These are phyloP conservation scores for Cryomyces minteri DNA, from an alignment of 495 filamentous ascomycete genomes.

Conservation along the genomic window DNA sequence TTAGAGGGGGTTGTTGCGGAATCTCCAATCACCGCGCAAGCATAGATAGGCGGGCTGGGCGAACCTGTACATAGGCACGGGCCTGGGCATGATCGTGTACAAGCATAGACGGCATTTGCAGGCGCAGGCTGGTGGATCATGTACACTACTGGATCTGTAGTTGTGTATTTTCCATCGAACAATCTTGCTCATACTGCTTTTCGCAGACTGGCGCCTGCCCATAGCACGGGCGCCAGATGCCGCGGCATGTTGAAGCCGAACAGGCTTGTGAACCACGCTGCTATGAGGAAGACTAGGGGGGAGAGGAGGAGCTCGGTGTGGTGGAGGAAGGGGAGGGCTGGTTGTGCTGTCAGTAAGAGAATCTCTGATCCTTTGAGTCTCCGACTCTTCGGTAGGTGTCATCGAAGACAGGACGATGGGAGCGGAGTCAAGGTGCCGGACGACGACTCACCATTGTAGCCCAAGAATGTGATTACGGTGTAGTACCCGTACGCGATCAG, in stretches of 20 bases:
- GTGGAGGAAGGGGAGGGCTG: slow-evolving; percentile 51
- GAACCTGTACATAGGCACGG: no score
- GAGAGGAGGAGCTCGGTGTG: slow-evolving; percentile 53
- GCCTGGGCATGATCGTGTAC: no score
- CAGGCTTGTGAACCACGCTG: slow-evolving; percentile 45
- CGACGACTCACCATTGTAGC: slow-evolving; percentile 38
- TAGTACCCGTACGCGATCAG: slow-evolving; percentile 52
- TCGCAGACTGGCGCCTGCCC: slow-evolving; percentile 20
- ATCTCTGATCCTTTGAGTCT: no score
- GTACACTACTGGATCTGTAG: no score
- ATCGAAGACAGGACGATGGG: neutral
- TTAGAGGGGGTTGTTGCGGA: no score
- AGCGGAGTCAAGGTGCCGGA: neutral
- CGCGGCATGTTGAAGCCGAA: slow-evolving; percentile 35
- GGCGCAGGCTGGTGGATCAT: no score
- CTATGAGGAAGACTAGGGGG: slow-evolving; percentile 38
- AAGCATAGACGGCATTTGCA: no score
- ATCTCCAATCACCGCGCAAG: no score
- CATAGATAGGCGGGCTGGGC: no score
- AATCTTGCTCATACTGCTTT: slow-evolving; percentile 13
- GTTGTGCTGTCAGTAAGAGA: slow-evolving; percentile 1
- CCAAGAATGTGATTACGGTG: slow-evolving; percentile 53
- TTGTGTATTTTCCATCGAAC: no score
- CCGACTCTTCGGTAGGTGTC: no score
- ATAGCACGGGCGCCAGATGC: slow-evolving; percentile 31